Percentiles rank a stretch among this genome's conserved stretches.
Evolutionary conservation across 2,329 filamentous ascomycete genomes (phyloP).

Genomic region (Knufia petricola): DNA sequence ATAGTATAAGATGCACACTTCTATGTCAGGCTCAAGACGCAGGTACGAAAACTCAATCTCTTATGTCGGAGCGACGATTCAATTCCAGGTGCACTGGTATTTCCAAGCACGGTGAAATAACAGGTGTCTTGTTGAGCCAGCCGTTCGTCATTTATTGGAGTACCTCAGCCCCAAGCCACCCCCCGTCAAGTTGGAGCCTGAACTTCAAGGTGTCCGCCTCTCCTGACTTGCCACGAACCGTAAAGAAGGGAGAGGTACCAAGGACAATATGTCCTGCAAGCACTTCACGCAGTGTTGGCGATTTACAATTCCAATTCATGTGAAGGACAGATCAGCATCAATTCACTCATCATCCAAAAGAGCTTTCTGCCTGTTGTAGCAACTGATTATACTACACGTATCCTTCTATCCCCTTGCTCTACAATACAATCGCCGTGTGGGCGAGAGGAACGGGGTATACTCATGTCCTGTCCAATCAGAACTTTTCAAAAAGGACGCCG

Average conservation of each 20-base stretch:
- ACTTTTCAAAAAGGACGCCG: not conserved
- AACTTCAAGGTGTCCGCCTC: no score
- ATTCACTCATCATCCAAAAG: no score
- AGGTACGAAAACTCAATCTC: no score
- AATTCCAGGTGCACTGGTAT: not conserved
- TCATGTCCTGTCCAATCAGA: not conserved
- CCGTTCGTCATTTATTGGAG: not conserved
- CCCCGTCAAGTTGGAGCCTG: not conserved
- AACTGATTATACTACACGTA: not conserved
- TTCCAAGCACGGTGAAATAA: slow-evolving; percentile 1
- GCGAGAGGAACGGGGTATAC: not conserved
- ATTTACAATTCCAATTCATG: no score
- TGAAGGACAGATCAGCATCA: no score
- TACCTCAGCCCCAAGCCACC: not conserved
- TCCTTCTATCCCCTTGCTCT: not conserved
- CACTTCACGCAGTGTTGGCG: no score
- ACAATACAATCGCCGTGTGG: not conserved
- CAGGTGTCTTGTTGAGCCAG: not conserved
- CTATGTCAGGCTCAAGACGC: not conserved
- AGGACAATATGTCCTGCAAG: no score
- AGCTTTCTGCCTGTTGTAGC: not conserved
- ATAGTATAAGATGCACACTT: no score
- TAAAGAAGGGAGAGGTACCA: no score
- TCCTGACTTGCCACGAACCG: no score
- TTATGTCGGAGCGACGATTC: not conserved